Evolutionary conservation across 2,329 filamentous ascomycete species (phyloP), one percentile per base, ranked within the genome.

Genomic region (Ophiobolus disseminans): DNA sequence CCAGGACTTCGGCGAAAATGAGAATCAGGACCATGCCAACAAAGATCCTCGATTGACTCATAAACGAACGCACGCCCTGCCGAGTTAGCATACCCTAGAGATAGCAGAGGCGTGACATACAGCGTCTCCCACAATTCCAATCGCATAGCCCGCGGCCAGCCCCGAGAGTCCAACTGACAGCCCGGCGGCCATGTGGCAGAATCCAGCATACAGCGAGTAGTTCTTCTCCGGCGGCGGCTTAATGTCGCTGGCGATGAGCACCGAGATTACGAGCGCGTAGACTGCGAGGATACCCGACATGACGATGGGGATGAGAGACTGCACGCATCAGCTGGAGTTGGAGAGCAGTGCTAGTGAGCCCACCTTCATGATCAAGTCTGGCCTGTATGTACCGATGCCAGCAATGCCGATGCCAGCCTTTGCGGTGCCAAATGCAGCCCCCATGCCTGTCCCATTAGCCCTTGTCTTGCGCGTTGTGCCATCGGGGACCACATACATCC

Each of bases 221-320:
- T 81, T 81, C 59, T 82, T 78, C 16, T 77, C 77, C 13, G 83
- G 81, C 48, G 87, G 88, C 21, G 91, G 89, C 40, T 82, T 83
- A 73, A 97, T 86, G 73, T 96, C 91, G 75, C 91, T 88, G 46
- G 91, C 90, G 73, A 99, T 99, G 62, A 99, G 85, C 69, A 99
- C 94, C 14, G 93, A 89, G 63, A 99, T 92, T 68, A 99, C 94
- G 63, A 99, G 89, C 41, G 92, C 90, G 78, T 99, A 99, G 62
- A 99, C 94, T 49, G 94, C 94, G 69, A 99, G 91, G 73, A 99
- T 99, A 85, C 94, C 94, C 65, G 94, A 96, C 94, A 99, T 99
- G 80, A 99, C 87, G 60, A 94, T 89, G 55, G 90, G 89, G 62
- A 93, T 92, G 43, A 93, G 79, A 48, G 88, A 92, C 89, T 91